Base-by-base conservation (phyloP, 2,329 filamentous ascomycete species). In the Tolypocladium pustulatum region DNA sequence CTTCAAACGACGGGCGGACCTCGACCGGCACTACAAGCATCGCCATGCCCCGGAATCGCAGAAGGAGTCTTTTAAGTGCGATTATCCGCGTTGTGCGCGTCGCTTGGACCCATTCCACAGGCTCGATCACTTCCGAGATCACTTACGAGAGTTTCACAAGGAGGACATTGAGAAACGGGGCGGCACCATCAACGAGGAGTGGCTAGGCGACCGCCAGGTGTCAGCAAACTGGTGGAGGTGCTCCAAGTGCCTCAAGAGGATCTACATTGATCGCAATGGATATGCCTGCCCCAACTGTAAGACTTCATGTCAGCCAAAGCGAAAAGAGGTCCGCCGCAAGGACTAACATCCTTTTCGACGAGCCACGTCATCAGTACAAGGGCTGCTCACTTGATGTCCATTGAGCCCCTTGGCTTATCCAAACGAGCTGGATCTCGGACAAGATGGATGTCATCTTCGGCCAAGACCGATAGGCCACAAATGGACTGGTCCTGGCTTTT, bases 51-150 rank as follows among this genome's bases (percentile, higher is more conserved):
- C 72, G 0, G 71, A 72, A 2, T 68, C 69, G 22, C 65, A 74
- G 54, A 79, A 78, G 62, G 71, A 74, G 15, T 67, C 72, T 22
- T 81, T 73, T 64, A 68, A 66, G 25, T 85, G 82, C 68, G 81
- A 84, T 72, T 83, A 82, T 64, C 67, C 70, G 22, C 72, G 67
- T 56, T 84, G 82, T 65, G 60, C 67, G 30, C 76, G 82, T 9
- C 70, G 69, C 34, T 65, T 67, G 7, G 69, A 75, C 2, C 76
- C 80, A 2, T 84, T 84, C 64, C 73, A 74, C 63, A 76, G 82
- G 38, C 75, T 78, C 37, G 82, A 85, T 61, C 82, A 84, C 69
- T 82, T 76, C 65, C 75, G 81, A 41, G 81, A 83, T 59, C 82
- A 85, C 66, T 74, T 82, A 41, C 76, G 82, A 37, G 76, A 80